Evolutionary conservation across 768 basidiomycete genomes (phyloP).

Genomic region (Gymnopilus junonius): DNA sequence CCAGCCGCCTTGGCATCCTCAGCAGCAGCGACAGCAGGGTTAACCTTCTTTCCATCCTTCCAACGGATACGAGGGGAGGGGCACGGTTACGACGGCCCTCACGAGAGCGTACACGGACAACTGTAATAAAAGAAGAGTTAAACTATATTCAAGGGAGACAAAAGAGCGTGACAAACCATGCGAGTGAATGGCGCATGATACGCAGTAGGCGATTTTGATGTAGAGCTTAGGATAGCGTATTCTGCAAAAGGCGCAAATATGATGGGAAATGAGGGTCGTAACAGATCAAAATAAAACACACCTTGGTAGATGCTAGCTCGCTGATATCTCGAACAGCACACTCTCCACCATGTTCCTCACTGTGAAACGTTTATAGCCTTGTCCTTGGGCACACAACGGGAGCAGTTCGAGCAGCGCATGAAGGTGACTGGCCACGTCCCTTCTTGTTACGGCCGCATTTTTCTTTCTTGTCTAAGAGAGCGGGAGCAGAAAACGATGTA

Average conservation of each 20-base stretch:
- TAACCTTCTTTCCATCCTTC: slow-evolving; percentile 96
- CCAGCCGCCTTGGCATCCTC: slow-evolving; percentile 78
- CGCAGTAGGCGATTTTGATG: slow-evolving; percentile 98
- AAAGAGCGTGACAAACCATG: slow-evolving; percentile 67
- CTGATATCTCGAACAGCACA: slow-evolving; percentile 95
- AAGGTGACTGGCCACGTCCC: slow-evolving; percentile 95
- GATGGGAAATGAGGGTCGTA: not conserved
- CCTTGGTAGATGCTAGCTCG: slow-evolving; percentile 94
- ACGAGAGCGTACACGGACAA: slow-evolving; percentile 96
- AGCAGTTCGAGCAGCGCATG: slow-evolving; percentile 99
- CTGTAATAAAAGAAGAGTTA: slow-evolving; percentile 41
- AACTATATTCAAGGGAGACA: not conserved
- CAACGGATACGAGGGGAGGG: slow-evolving; percentile 95
- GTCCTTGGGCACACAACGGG: slow-evolving; percentile 96
- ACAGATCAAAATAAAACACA: slow-evolving; percentile 39
- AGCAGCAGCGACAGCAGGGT: slow-evolving; percentile 92
- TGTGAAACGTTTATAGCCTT: slow-evolving; percentile 99
- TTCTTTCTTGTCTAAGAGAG: slow-evolving; percentile 93
- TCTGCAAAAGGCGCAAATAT: slow-evolving; percentile 52
- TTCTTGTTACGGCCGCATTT: slow-evolving; percentile 99
- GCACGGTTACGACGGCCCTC: slow-evolving; percentile 97
- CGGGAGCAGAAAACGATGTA: slow-evolving; percentile 12
- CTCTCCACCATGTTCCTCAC: slow-evolving; percentile 99
- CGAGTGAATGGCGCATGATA: slow-evolving; percentile 99
- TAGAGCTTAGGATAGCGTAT: slow-evolving; percentile 95